Base-by-base conservation (phyloP, 1,284 basidiomycete species). In the Pseudozyma hubeiensis region DNA sequence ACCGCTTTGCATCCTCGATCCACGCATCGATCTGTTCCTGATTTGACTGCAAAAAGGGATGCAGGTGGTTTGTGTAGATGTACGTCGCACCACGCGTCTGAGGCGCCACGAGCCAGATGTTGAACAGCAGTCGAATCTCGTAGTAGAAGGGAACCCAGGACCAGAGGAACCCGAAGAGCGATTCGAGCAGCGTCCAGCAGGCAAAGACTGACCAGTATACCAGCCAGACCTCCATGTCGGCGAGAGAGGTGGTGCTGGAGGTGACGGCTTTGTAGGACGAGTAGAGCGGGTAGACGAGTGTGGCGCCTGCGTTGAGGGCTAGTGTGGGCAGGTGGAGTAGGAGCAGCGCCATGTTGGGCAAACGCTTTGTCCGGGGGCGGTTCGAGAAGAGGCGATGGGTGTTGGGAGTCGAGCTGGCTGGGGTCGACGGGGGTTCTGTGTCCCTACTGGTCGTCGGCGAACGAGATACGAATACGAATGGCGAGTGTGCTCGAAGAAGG, bases 1-100 rank as follows among this genome's bases (percentile, higher is more conserved):
- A 31, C 5, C 31, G 37, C 52, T 80, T 83, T n/a, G 64, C 75
- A 13, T 77, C 55, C 4, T 89, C 89, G 51, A 93, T 87, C 0
- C 89, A 86, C n/a, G 88, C 87, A 83, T 94, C 93, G 82, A 95
- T 94, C 79, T 92, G 89, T 7, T 86, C 80, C 85, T 94, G 93
- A 82, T 94, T 91, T 10, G 87, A 83, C 63, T 88, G 87, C 78
- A 95, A 89, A 87, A 93, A 91, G 0, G 93, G 93, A 52, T 90
- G 88, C 13, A 95, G 88, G 72, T 93, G 89, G 24, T 88, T 86
- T 55, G 87, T 86, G 86, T 94, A 95, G 80, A 95, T 86, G 82
- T 90, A 92, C 1, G 91, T 90, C 0, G 93, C 89, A 29, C 93
- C 93, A n/a, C 73, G 33, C 0, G 81, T 83, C 54, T 81, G 81